These are phyloP conservation scores for Tetrahymena elliotti DNA, from an alignment of 73 alveolate genomes.

Conservation along the genomic window DNA sequence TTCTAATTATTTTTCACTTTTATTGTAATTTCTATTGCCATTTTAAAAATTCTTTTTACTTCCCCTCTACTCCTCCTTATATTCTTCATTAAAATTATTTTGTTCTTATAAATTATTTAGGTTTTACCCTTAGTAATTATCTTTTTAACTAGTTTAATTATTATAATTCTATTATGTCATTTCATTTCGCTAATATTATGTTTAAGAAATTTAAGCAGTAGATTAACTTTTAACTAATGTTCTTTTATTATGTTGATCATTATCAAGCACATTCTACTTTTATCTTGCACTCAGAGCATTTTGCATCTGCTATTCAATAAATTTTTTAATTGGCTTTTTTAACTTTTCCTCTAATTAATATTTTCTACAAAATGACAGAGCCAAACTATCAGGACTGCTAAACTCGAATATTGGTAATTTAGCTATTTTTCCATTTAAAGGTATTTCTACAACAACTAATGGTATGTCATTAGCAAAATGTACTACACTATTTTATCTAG, in stretches of 20 bases:
- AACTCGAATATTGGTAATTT: not conserved
- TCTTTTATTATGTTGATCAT: not conserved
- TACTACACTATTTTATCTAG: not conserved
- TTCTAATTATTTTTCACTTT: not conserved
- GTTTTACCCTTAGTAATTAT: not conserved
- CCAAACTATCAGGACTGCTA: not conserved
- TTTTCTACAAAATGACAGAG: not conserved
- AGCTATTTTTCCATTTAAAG: not conserved
- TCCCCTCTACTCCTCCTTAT: not conserved
- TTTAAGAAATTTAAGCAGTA: not conserved
- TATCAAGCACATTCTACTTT: not conserved
- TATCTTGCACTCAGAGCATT: not conserved
- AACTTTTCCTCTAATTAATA: not conserved
- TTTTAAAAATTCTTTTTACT: no score
- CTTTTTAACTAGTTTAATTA: not conserved
- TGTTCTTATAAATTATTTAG: not conserved
- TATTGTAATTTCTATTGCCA: not conserved
- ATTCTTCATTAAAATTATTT: not conserved
- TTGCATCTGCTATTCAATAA: not conserved
- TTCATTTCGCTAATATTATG: not conserved
- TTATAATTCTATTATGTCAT: not conserved
- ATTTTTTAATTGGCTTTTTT: not conserved
- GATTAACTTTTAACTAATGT: not conserved
- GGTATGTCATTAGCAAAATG: not conserved
- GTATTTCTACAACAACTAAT: not conserved